These are phyloP conservation scores for Saturnispora zaruensis DNA, from an alignment of 805 yeast species.

Conservation along the genomic window DNA sequence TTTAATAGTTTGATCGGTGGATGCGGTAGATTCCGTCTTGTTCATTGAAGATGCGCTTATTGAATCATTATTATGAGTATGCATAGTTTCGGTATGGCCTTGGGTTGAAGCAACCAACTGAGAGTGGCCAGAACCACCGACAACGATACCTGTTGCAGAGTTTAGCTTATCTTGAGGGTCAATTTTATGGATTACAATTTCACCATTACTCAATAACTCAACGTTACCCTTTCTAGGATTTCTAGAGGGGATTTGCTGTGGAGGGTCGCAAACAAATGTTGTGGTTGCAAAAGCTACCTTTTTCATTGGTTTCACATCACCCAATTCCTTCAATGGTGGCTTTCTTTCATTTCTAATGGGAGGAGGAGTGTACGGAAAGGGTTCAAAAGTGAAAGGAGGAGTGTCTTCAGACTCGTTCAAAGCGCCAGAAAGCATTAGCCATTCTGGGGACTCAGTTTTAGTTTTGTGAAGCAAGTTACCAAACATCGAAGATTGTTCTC, in stretches of 20 bases:
- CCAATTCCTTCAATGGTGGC: conserved; percentile 25
- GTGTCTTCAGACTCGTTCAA: conserved; percentile 19
- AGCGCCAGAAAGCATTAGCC: conserved; percentile 12
- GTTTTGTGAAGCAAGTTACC: conserved; percentile 27
- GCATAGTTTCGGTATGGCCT: conserved; percentile 12
- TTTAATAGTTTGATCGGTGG: conserved; percentile 24
- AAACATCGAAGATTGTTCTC: conserved; percentile 20
- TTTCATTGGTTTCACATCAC: conserved; percentile 33
- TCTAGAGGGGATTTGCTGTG: conserved; percentile 88
- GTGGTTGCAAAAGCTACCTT: conserved; percentile 75
- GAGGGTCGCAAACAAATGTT: conserved; percentile 70
- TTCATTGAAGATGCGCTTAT: conserved; percentile 17
- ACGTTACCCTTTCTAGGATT: conserved; percentile 76
- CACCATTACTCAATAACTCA: conserved; percentile 29
- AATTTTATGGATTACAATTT: conserved; percentile 27
- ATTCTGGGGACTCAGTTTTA: conserved; percentile 17
- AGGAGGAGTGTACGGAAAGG: conserved; percentile 22
- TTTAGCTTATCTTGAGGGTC: conserved; percentile 26
- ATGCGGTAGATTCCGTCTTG: conserved; percentile 14
- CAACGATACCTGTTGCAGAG: conserved; percentile 62
- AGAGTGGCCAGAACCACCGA: conserved; percentile 68
- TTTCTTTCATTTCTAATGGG: conserved; percentile 22
- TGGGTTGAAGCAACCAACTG: conserved; percentile 29
- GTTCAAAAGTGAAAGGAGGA: conserved; percentile 17
- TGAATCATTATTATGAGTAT: conserved; percentile 15